Evolutionary conservation across 2,329 filamentous ascomycete species (phyloP).

Genomic region (Claviceps monticola): DNA sequence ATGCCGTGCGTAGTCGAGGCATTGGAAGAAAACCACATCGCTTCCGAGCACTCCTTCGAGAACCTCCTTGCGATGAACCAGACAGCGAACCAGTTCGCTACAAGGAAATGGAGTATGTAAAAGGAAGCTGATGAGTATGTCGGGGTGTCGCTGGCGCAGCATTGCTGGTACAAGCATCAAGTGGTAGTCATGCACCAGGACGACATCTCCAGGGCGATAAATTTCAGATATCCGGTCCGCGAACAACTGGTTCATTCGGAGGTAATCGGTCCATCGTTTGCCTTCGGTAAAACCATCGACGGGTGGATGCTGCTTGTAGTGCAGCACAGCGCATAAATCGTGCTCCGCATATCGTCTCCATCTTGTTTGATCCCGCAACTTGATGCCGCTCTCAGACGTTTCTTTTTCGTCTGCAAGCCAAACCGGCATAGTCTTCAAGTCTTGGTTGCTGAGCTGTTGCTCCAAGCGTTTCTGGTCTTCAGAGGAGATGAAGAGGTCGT

Average conservation of each 20-base stretch:
- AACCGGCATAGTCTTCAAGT: conserved; percentile 69
- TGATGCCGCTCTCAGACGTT: conserved; percentile 29
- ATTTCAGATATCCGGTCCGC: conserved; percentile 74
- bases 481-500: conserved; percentile 29
- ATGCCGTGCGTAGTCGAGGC: conserved; percentile 84
- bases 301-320: conserved; percentile 88
- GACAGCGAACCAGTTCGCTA: conserved; percentile 82
- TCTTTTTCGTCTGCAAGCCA: conserved; percentile 77
- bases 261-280: conserved; percentile 82
- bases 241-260: conserved; percentile 81
- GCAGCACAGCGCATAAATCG: conserved; percentile 81
- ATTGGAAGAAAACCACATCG: conserved; percentile 89
- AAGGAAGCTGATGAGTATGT: conserved; percentile 88
- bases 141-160: conserved; percentile 68
- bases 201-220: conserved; percentile 82
- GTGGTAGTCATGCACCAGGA: conserved; percentile 89
- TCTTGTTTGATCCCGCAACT: conserved; percentile 64
- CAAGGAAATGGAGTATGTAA: conserved; percentile 88
- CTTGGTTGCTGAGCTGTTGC: conserved; percentile 54
- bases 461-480: conserved; percentile 61
- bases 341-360: conserved; percentile 86
- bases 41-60: conserved; percentile 77
- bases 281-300: conserved; percentile 69
- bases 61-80: conserved; percentile 76
- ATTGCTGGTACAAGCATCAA: conserved; percentile 78